Evolutionary conservation across 2,329 filamentous ascomycete genomes (phyloP), one percentile per base, ranked within the genome.

Genomic region (Colletotrichum phormii): DNA sequence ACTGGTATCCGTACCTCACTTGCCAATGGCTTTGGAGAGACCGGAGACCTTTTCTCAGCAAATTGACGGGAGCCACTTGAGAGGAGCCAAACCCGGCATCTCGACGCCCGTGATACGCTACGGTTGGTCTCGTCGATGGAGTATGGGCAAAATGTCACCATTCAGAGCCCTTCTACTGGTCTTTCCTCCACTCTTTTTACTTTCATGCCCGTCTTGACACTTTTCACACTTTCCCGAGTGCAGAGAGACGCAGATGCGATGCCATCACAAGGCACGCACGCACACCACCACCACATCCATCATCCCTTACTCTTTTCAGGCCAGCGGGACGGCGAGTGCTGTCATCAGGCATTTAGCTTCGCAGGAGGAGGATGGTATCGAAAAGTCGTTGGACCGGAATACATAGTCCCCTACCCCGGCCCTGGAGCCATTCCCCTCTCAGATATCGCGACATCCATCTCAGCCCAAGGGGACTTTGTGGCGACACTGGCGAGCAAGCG

Each of bases 121-220:
- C n/a, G 7, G 55, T 35, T n/a, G 31, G 26, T 37, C 57, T 53
- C 29, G 12, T 18, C 29, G 13, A 35, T 4, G 60, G 46, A 53
- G 29, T 33, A 35, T 15, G 29, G 46, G 46, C 46, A 22, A 46
- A n/a, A 37, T 63, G 42, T 35, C 6, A 6, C 60, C 46, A 63
- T 63, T 49, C 9, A 26, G 26, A 62, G 42, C 13, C 37, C 37
- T 42, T 42, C 22, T 53, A 46, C 35, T 35, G 12, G 60, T 12
- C n/a, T 46, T 9, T 42, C 65, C 65, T 72, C 65, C 65, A 64
- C 65, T 69, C 46, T 69, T 69, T 72, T 72, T 64, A 69, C 65
- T 69, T 72, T 72, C n/a, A 46, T 35, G 24, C 18, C 15, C 42
- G 42, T 64, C 60, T 37, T 60, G 67, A 66, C 55, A 69, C 70